Base-by-base conservation (phyloP, 139 green algal species). In the Pseudopediastrum boryanum region DNA sequence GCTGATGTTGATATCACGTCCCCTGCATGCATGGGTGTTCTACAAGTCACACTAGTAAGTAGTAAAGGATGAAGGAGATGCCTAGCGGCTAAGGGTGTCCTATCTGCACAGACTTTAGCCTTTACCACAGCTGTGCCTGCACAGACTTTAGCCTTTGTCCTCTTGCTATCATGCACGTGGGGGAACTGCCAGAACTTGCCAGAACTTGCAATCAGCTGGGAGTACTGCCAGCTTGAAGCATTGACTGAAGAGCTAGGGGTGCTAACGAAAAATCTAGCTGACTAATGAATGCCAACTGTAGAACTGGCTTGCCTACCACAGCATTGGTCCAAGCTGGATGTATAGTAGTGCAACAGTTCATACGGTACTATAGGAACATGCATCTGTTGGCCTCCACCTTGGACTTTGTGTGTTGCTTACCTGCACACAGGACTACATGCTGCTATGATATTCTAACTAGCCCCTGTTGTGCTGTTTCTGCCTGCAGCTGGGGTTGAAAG, bases 401-500 rank as follows among this genome's bases (percentile, higher is more conserved):
- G 41, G 9, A 27, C 2, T 8, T 2, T 69, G 6, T 43, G 7
- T 43, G 8, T 35, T 71, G 62, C 35, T 43, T 16, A 16, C 48
- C 48, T 19, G 48, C 54, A 38, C 10, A 8, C 54, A 27, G n/a
- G 8, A 8, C 54, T 6, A 29, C 54, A 64, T 64, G 35, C 64
- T 31, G 21, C 19, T 66, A 13, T 31, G 43, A 73, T 25, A 25
- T 46, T 42, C 19, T 58, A 27, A 16, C 5, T 27, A 8, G 54
- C 54, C 8, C 54, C 54, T 27, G 12, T 27, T 7, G n/a, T 13
- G 8, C 10, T 13, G 5, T 56, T 27, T 13, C 65, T 27, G 16
- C 6, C 58, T 46, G 44, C 74, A 81, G 74, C 46, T 81, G 29
- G 74, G 46, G 46, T n/a, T 81, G 25, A 81, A 81, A 48, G 74